Percentiles rank a stretch among this genome's conserved stretches.
These are phyloP conservation scores for Hypoxylon intermedium DNA, from an alignment of 495 filamentous ascomycete species.

Conservation along the genomic window DNA sequence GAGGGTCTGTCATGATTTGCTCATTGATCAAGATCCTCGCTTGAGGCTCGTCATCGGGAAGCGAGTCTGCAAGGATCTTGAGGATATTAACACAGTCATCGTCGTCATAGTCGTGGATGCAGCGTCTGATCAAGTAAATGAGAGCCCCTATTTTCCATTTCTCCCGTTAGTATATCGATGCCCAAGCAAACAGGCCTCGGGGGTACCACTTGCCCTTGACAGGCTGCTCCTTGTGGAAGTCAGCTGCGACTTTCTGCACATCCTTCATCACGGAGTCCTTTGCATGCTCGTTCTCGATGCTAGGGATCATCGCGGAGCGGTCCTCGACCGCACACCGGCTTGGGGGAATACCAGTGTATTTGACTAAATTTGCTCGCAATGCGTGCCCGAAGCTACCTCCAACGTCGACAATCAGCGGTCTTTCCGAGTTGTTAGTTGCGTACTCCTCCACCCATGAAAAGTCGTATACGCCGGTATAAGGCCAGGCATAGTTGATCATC, in stretches of 20 bases:
- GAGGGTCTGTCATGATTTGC: conserved; percentile 42
- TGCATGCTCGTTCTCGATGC: conserved; percentile 4
- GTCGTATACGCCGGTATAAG: conserved; percentile 45
- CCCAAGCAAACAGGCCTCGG: background rate
- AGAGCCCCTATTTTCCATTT: conserved; percentile 32
- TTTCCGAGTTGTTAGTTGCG: conserved; percentile 7
- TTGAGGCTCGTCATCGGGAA: conserved; percentile 18
- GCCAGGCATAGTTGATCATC: conserved; percentile 35
- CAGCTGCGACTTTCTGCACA: conserved; percentile 35
- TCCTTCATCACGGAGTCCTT: conserved; percentile 32
- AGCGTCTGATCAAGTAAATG: conserved; percentile 48
- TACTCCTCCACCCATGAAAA: conserved; percentile 33
- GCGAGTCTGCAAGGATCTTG: conserved; percentile 31
- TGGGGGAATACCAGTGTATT: conserved; percentile 31
- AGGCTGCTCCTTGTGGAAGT: conserved; percentile 44
- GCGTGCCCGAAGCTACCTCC: conserved; percentile 48
- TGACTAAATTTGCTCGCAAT: conserved; percentile 32
- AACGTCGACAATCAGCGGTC: conserved; percentile 44
- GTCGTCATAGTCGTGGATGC: conserved; percentile 48
- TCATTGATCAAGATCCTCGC: conserved; percentile 46
- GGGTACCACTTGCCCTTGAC: conserved; percentile 33
- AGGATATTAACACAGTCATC: conserved; percentile 40
- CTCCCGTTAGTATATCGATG: background rate
- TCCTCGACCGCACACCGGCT: conserved; percentile 45
- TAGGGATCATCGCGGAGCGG: conserved; percentile 37